phyloP scores from a whole-genome alignment of 176 grass and related monocot genomes.

The Echinochloa phyllopogon region DNA sequence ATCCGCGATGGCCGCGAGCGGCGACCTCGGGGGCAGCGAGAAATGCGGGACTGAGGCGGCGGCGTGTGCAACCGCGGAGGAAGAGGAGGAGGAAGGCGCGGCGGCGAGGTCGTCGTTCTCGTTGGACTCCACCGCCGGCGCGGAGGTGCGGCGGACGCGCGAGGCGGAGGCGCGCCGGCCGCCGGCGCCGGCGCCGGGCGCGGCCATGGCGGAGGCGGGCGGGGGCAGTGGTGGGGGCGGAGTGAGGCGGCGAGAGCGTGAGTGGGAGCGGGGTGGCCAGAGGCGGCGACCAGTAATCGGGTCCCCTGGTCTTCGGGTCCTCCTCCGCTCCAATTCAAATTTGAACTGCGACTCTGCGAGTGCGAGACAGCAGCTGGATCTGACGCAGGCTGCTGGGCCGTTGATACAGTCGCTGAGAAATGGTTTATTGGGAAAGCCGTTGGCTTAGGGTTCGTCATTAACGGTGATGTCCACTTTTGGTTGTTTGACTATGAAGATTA shows the following conservation, averaged over 20 bases:
- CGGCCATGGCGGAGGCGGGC: constrained; percentile 43
- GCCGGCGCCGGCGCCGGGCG: constrained; percentile 24
- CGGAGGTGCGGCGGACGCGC: constrained; percentile 17
- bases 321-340: constrained; percentile 60
- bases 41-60: not conserved
- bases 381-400: not conserved
- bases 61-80: constrained; percentile 15
- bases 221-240: not conserved
- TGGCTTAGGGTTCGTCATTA: not conserved
- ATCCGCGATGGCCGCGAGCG: constrained; percentile 75
- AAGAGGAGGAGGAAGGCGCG: constrained; percentile 18
- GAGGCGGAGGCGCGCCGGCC: constrained; percentile 40
- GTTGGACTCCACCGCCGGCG: constrained; percentile 49
- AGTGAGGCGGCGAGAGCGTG: constrained; percentile 21
- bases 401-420: not conserved
- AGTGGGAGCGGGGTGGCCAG: constrained; percentile 25
- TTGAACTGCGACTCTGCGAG: constrained; percentile 37
- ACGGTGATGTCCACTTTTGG: not conserved
- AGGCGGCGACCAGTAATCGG: constrained; percentile 9
- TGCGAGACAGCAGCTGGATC: constrained; percentile 23
- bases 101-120: constrained; percentile 67
- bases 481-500: not conserved
- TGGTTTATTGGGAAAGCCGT: not conserved
- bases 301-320: not conserved
- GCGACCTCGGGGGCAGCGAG: constrained; percentile 64